phyloP scores from a whole-genome alignment of 352 stramenopile species.

The Phytophthora meadii region DNA sequence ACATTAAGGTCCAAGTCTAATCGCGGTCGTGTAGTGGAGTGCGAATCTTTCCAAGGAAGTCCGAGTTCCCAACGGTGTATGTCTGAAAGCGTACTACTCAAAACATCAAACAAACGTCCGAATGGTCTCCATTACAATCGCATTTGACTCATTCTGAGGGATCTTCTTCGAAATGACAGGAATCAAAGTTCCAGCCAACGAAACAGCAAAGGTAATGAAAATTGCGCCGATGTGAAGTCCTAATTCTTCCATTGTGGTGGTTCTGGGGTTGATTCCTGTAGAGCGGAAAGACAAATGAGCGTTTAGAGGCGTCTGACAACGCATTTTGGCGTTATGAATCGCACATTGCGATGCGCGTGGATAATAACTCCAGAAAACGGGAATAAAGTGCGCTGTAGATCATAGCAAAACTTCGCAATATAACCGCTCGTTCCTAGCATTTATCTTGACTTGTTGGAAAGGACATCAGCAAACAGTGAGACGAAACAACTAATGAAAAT shows the following conservation, averaged over 20 bases:
- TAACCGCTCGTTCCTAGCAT: no score
- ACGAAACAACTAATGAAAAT: no score
- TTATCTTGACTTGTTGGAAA: no score
- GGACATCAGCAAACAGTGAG: no score
- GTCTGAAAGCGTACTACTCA: no score
- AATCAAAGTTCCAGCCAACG: constrained; percentile 38
- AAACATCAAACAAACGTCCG: constrained; percentile 35
- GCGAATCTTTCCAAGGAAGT: no score
- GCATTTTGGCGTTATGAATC: constrained; percentile 16
- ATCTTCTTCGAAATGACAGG: constrained; percentile 45
- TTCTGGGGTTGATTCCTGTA: background rate
- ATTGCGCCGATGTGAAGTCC: constrained; percentile 47
- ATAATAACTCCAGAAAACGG: constrained; percentile 19
- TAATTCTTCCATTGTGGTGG: constrained; percentile 26
- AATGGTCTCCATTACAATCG: constrained; percentile 47
- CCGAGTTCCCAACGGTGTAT: no score
- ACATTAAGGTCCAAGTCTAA: no score
- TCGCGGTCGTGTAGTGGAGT: no score
- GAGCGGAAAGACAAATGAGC: constrained; percentile 18
- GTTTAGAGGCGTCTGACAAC: background rate
- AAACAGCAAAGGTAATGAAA: constrained; percentile 55
- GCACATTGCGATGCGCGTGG: constrained; percentile 6
- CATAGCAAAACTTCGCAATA: background rate
- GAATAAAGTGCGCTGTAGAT: constrained; percentile 5
- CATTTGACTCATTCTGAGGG: constrained; percentile 16